Evolutionary conservation across 495 filamentous ascomycete genomes (phyloP).

Genomic region (Penicillium odoratum): DNA sequence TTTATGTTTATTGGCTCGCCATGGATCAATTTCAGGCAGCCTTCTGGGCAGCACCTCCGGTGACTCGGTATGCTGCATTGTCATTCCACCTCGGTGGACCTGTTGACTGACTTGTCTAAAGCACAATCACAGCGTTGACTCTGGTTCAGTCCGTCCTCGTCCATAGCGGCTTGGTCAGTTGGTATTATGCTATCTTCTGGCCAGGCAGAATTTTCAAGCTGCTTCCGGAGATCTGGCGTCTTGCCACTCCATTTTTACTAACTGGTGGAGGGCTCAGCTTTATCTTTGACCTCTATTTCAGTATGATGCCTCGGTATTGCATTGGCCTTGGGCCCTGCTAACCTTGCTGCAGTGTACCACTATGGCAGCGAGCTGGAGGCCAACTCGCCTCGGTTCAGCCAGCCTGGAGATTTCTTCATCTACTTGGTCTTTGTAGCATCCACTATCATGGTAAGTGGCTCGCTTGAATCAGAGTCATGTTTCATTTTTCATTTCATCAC

Average conservation of each 20-base stretch:
- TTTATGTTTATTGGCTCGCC: slow-evolving; percentile 11
- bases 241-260: slow-evolving; percentile 71
- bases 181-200: slow-evolving; percentile 58
- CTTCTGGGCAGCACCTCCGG: slow-evolving; percentile 70
- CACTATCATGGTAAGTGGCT: slow-evolving; percentile 61
- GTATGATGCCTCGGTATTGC: slow-evolving; percentile 47
- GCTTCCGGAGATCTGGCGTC: slow-evolving; percentile 68
- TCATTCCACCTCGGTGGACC: slow-evolving; percentile 1
- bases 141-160: slow-evolving; percentile 61
- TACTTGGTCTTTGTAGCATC: slow-evolving; percentile 63
- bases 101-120: slow-evolving; percentile 36
- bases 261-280: slow-evolving; percentile 63
- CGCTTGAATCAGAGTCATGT: slow-evolving; percentile 16
- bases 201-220: slow-evolving; percentile 56
- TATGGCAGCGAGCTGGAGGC: slow-evolving; percentile 65
- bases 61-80: slow-evolving; percentile 57
- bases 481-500: slow-evolving; percentile 36
- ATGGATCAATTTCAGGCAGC: slow-evolving; percentile 50
- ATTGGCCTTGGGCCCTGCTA: slow-evolving; percentile 25
- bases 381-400: slow-evolving; percentile 57
- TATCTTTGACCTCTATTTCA: slow-evolving; percentile 80
- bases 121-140: slow-evolving; percentile 71
- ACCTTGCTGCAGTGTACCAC: slow-evolving; percentile 55
- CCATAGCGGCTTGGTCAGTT: slow-evolving; percentile 58
- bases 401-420: slow-evolving; percentile 67